A percentile compares a stretch with the other conserved stretches of the same genome.
phyloP scores from a whole-genome alignment of 345 rosid species.

The Linum trigynum region DNA sequence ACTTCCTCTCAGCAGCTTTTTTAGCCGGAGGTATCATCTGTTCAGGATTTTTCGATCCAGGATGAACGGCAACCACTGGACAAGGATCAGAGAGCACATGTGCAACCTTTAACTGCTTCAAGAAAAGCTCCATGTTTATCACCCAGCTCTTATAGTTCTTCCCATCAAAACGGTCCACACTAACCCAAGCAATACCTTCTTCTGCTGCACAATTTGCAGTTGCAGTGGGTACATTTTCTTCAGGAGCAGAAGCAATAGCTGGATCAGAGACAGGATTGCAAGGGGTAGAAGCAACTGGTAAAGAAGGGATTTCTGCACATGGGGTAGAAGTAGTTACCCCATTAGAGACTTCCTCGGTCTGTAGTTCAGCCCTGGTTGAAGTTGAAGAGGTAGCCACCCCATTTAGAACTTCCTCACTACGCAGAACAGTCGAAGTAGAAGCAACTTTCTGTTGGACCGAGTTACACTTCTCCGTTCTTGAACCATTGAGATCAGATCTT shows the following conservation, averaged over 20 bases:
- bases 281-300: neutral
- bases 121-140: conserved; percentile 43
- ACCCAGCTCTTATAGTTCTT: conserved; percentile 61
- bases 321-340: conserved; percentile 1
- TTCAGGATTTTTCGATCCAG: conserved; percentile 19
- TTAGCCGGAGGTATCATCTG: conserved; percentile 24
- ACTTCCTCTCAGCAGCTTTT: conserved; percentile 28
- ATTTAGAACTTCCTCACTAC: neutral
- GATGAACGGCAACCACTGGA: conserved; percentile 26
- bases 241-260: conserved; percentile 15
- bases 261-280: conserved; percentile 23
- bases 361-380: neutral
- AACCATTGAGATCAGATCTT: neutral
- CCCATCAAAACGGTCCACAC: conserved; percentile 53
- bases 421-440: neutral
- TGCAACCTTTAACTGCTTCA: conserved; percentile 53
- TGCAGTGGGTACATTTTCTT: conserved; percentile 31
- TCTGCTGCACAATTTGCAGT: conserved; percentile 2
- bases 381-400: neutral
- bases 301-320: neutral
- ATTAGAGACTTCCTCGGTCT: conserved; percentile 4
- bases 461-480: neutral
- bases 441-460: neutral
- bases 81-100: conserved; percentile 55
- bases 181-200: neutral